These are phyloP conservation scores for Ogataea kodamae DNA, from an alignment of 805 yeast genomes.

Conservation along the genomic window DNA sequence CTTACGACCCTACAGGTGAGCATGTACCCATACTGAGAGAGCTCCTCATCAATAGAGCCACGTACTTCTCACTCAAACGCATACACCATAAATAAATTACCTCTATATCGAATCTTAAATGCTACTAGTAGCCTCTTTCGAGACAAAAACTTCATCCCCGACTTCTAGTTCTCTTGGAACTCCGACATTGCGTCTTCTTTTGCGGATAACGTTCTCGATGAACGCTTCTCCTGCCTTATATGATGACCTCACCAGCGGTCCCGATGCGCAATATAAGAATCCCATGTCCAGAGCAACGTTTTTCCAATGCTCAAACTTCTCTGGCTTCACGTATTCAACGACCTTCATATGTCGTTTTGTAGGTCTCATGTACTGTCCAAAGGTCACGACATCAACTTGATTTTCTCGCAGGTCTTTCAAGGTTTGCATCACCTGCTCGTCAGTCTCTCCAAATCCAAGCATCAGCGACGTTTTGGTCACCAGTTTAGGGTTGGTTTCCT, in stretches of 20 bases:
- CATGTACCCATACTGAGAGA: conserved; percentile 16
- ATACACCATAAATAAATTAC: conserved; percentile 4
- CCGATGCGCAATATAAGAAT: conserved; percentile 93
- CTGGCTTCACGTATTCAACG: conserved; percentile 91
- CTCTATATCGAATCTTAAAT: conserved; percentile 4
- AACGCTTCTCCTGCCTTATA: conserved; percentile 98
- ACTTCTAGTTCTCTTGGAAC: conserved; percentile 31
- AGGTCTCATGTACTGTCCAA: conserved; percentile 99
- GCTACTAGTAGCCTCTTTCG: conserved; percentile 19
- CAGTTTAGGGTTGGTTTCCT: conserved; percentile 65
- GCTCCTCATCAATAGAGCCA: conserved; percentile 13
- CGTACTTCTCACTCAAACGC: conserved; percentile 10
- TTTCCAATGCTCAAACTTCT: conserved; percentile 91
- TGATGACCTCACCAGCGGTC: conserved; percentile 93
- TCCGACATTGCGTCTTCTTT: conserved; percentile 52
- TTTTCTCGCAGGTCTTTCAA: conserved; percentile 70
- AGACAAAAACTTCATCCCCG: conserved; percentile 30
- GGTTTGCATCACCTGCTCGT: conserved; percentile 78
- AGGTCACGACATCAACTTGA: conserved; percentile 90
- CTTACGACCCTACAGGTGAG: conserved; percentile 17
- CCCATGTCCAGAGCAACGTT: conserved; percentile 83
- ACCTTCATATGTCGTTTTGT: conserved; percentile 98
- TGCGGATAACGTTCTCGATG: conserved; percentile 86
- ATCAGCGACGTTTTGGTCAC: conserved; percentile 91
- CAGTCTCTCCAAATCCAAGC: conserved; percentile 97